These are phyloP conservation scores for Alternaria hordeiaustralica DNA, from an alignment of 2,329 filamentous ascomycete genomes.

Conservation along the genomic window DNA sequence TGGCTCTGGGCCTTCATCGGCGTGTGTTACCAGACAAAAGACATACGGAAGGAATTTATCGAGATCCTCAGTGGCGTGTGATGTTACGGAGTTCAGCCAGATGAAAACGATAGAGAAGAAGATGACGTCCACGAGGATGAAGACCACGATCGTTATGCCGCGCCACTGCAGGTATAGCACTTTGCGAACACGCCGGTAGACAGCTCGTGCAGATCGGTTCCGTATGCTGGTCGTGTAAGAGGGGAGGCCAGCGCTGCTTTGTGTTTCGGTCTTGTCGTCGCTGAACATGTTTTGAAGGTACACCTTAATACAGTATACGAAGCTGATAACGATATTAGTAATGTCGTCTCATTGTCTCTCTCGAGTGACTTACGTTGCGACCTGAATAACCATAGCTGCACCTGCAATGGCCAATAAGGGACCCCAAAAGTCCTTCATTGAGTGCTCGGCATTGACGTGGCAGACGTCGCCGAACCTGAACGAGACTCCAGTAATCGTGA, in stretches of 20 bases:
- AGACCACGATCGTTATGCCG: constrained; percentile 85
- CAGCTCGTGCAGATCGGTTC: constrained; percentile 83
- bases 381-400: constrained; percentile 78
- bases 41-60: constrained; percentile 70
- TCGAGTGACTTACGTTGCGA: constrained; percentile 71
- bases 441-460: constrained; percentile 90
- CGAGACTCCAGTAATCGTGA: constrained; percentile 88
- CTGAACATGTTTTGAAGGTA: constrained; percentile 81
- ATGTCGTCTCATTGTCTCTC: background rate
- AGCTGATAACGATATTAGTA: constrained; percentile 39
- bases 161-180: constrained; percentile 94
- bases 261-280: constrained; percentile 73
- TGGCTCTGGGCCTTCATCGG: constrained; percentile 66
- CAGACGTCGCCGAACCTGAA: constrained; percentile 92
- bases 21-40: constrained; percentile 66
- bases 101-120: constrained; percentile 95
- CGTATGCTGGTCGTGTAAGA: constrained; percentile 72
- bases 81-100: constrained; percentile 71
- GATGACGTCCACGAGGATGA: constrained; percentile 89
- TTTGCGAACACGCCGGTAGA: constrained; percentile 83
- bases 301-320: constrained; percentile 88
- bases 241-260: constrained; percentile 70
- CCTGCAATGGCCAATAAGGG: constrained; percentile 81
- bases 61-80: constrained; percentile 62
- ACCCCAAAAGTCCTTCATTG: constrained; percentile 86